Base-by-base conservation (phyloP, 108 stramenopile species). In the Pseudonitzschia delicatissima region DNA sequence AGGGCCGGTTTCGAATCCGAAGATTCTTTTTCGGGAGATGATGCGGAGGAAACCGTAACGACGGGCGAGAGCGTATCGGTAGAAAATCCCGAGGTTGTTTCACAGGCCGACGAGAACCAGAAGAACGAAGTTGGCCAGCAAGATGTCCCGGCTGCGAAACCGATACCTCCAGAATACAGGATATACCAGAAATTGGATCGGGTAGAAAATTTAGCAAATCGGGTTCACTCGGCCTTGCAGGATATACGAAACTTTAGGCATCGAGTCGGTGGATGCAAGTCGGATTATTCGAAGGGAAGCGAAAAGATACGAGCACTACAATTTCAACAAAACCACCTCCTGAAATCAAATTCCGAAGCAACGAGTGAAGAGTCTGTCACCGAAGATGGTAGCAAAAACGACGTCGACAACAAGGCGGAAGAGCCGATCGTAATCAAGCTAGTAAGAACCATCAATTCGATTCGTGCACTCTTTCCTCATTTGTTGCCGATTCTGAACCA, bases 371-470 rank as follows among this genome's bases (percentile, higher is more conserved):
- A 5, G 8, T 4, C 3, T 25, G 9, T 17, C 5, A 32, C 57
- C 4, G 53, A 67, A 28, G 34, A 57, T 20, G 49, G 31, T 0
- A 26, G 17, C 36, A 62, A 28, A 2, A 45, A 45, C 32, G 70
- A 39, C 4, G 31, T 20, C 3, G 67, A 44, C 23, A 26, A 21
- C 17, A 32, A 8, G 1, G 49, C 25, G 28, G 42, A 57, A 28
- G 62, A 68, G 21, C 48, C 67, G 31, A 27, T 35, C 9, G 23
- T 20, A 27, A 15, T 71, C 6, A 73, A 53, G 12, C 26, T 75
- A 20, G 66, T 68, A 7, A 55, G 66, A 23, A 71, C 70, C 31
- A 26, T 68, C 34, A 78, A 78, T 62, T 72, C 77, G 7, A 65
- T 78, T 9, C 50, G 77, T 2, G 71, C 67, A 1, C 11, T 72